These are phyloP conservation scores for Fusarium sp. DNA, from an alignment of 2,329 filamentous ascomycete genomes.

Conservation along the genomic window DNA sequence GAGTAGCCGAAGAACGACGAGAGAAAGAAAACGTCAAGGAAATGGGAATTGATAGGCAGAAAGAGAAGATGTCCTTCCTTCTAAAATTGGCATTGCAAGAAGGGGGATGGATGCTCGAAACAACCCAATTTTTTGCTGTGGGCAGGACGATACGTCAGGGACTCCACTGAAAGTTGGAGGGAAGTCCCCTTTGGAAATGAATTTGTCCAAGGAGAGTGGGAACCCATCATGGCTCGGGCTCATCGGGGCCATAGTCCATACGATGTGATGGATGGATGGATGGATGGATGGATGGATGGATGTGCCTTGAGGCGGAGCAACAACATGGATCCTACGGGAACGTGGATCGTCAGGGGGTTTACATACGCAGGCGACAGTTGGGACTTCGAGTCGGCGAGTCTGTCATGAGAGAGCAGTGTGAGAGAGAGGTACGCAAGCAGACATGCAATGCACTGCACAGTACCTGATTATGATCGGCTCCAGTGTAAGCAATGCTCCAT, in stretches of 20 bases:
- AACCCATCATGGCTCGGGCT: slow-evolving; percentile 1
- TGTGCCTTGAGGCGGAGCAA: slow-evolving; percentile 7
- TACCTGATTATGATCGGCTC: slow-evolving; percentile 25
- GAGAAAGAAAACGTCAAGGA: neutral
- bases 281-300: neutral
- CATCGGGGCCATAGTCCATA: neutral
- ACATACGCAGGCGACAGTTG: neutral
- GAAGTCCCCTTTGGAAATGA: slow-evolving; percentile 22
- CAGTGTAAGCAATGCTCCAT: neutral
- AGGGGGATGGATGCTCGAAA: slow-evolving; percentile 5
- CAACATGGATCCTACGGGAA: neutral
- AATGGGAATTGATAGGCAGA: neutral
- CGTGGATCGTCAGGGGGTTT: slow-evolving; percentile 6
- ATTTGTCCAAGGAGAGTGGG: slow-evolving; percentile 12
- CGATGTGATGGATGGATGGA: neutral
- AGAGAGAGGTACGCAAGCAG: neutral
- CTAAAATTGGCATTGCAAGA: slow-evolving; percentile 10
- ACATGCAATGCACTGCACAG: slow-evolving; percentile 1
- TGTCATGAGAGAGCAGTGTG: neutral
- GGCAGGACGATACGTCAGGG: slow-evolving; percentile 24
- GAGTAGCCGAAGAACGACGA: neutral
- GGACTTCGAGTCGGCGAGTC: neutral
- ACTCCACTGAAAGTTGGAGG: slow-evolving; percentile 18
- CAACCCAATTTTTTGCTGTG: slow-evolving; percentile 11
- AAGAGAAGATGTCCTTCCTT: neutral